Base-by-base conservation (phyloP, 176 grass and related monocot genomes). In the Stipa capillata region DNA sequence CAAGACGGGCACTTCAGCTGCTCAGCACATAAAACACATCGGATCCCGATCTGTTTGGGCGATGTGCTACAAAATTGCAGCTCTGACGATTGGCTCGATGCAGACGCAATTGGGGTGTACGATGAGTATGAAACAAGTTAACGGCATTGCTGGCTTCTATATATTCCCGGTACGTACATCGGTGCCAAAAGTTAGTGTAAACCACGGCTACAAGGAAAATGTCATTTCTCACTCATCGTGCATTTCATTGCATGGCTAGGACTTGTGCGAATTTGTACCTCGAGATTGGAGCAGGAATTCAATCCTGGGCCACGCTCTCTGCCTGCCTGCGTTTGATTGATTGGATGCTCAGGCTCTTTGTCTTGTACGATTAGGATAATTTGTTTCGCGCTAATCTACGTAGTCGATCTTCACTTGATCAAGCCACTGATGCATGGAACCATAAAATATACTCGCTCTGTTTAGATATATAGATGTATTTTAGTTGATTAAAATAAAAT, bases 271-370 rank as follows among this genome's bases (percentile, higher is more conserved):
- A 5, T 29, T 66, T 5, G 35, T 4, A 6, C 34, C 9, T 68
- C 24, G 18, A 80, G 64, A 57, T 34, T 80, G 78, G 49, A 20
- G 77, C 47, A 35, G 12, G 4, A 28, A 37, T 9, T 40, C 20
- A 21, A 41, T n/a, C 35, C 27, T 42, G 24, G 41, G 60, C 5
- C 56, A 77, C 35, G 58, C 32, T 3, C 29, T 32, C 75, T 50
- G 25, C 17, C 40, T n/a, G 69, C 67, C 17, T n/a, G 16, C 48
- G 17, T 25, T 27, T 15, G 58, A 78, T 18, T 79, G 77, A 18
- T 67, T 67, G 77, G 45, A 40, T 20, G 24, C 21, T 66, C 61
- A 67, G 61, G 45, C 66, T 40, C 32, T 79, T 36, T 79, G 62
- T 79, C 77, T 53, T 13, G 76, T 79, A 66, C 61, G 60, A 79